phyloP scores from a whole-genome alignment of 305 asterid species.

The Fraxinus velutina region DNA sequence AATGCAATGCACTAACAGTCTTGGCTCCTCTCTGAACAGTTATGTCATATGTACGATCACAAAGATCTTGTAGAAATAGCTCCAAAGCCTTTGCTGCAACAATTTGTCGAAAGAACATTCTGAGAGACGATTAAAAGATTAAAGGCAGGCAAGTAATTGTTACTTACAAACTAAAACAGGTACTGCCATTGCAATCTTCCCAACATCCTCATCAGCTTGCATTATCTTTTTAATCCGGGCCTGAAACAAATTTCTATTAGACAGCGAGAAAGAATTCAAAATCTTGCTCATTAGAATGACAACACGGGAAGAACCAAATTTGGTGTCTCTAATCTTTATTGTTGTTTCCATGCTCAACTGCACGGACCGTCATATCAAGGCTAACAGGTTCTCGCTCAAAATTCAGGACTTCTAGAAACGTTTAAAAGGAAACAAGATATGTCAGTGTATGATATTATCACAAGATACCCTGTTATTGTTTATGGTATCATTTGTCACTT shows the following conservation, averaged over 20 bases:
- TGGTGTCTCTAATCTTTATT: not conserved
- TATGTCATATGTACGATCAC: slow-evolving; percentile 93
- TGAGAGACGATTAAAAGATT: slow-evolving; percentile 2
- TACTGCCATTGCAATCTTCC: slow-evolving; percentile 95
- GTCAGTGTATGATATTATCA: not conserved
- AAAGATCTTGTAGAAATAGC: slow-evolving; percentile 94
- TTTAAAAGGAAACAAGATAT: not conserved
- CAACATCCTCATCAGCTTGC: slow-evolving; percentile 99
- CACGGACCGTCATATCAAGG: slow-evolving; percentile 4
- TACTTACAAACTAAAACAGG: slow-evolving; percentile 91
- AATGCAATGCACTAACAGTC: slow-evolving; percentile 81
- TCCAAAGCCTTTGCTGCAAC: slow-evolving; percentile 94
- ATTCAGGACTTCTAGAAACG: slow-evolving; percentile 4
- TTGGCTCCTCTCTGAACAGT: slow-evolving; percentile 94
- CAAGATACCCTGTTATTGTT: not conserved
- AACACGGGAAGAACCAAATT: not conserved
- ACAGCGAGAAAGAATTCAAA: slow-evolving; percentile 1
- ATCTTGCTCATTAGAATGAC: slow-evolving; percentile 1
- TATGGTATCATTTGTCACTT: not conserved
- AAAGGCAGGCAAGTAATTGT: slow-evolving; percentile 13
- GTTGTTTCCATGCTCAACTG: slow-evolving; percentile 5
- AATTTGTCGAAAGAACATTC: slow-evolving; percentile 20
- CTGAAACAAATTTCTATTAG: slow-evolving; percentile 40
- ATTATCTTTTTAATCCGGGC: slow-evolving; percentile 91
- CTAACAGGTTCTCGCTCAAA: not conserved